phyloP scores from a whole-genome alignment of 1,284 basidiomycete species.

The Trametes pubescens region DNA sequence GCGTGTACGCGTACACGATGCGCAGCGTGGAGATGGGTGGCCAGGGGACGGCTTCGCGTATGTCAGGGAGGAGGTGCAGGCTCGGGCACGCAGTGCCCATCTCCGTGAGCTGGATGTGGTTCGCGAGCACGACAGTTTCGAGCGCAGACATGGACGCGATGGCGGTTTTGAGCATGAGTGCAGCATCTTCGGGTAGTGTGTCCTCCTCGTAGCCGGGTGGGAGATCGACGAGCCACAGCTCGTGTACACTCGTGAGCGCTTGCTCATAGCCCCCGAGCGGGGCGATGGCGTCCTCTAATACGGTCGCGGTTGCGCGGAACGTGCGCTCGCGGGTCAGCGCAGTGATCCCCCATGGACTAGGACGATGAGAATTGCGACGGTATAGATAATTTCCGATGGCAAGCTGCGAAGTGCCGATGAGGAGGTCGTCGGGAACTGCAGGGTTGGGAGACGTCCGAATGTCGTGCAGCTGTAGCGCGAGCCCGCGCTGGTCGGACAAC shows the following conservation, averaged over 20 bases:
- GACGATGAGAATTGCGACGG: not conserved
- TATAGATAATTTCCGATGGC: not conserved
- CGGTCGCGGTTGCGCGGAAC: not conserved
- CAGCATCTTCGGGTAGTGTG: not conserved
- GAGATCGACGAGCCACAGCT: not conserved
- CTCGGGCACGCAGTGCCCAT: not conserved
- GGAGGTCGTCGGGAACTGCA: not conserved
- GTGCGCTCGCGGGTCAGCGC: not conserved
- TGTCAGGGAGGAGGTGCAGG: constrained; percentile 1
- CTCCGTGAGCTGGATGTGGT: not conserved
- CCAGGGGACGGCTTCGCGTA: not conserved
- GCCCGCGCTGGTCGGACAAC: not conserved
- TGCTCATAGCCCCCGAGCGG: not conserved
- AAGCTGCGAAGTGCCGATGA: not conserved
- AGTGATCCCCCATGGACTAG: not conserved
- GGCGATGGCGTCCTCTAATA: not conserved
- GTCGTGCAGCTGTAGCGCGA: not conserved
- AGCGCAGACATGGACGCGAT: not conserved
- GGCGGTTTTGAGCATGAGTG: not conserved
- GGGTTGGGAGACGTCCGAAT: not conserved
- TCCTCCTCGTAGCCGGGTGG: too few relatives aligned
- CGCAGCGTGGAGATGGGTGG: not conserved
- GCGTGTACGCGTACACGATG: not conserved
- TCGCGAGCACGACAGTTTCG: constrained; percentile 3
- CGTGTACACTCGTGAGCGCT: not conserved